Base-by-base conservation (phyloP, 1,284 basidiomycete species). In the Ustilago vetiveriae region DNA sequence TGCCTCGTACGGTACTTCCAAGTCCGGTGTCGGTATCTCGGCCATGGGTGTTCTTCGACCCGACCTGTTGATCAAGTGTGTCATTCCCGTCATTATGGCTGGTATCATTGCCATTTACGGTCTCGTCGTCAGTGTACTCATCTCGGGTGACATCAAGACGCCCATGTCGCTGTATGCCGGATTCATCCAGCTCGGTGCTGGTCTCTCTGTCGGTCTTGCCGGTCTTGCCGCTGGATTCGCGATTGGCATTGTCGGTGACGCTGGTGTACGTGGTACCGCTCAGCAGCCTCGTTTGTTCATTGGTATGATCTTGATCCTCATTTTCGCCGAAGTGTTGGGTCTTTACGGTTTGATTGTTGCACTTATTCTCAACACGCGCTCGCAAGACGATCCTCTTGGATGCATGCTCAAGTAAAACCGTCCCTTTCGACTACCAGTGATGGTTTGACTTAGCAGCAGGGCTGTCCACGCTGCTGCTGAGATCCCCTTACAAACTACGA, bases 21-120 rank as follows among this genome's bases (percentile, higher is more conserved):
- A 99, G 84, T 88, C 95, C 42, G 96, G 96, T 42, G 97, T 99
- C 77, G 96, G 95, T 50, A 98, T 98, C 82, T 90, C 95, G 60
- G 96, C 95, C 45, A 85, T 98, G 71, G 95, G 94, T 72, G 90
- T 90, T 57, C 94, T 98, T 84, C 89, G 94, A 80, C 95, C 95
- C 58, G 94, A 99, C 78, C 86, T 98, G 68, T 91, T 99, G 82
- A 98, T 98, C 95, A 98, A 93, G 91, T 93, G 91, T 32, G 86
- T 95, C 66, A 92, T 97, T 80, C 94, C 94, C 23, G 94, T 98
- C 83, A 90, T 98, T 84, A 98, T 98, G 94, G 93, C 94, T 86
- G 94, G 94, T 93, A 98, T 98, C 85, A 94, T 89, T 74, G 88
- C 88, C 48, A 78, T 87, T 64, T 88, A 89, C 74, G 88, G 88